Evolutionary conservation across 2,329 filamentous ascomycete species (phyloP), one percentile per base, ranked within the genome.

Genomic region (Hansfordia pulvinata): DNA sequence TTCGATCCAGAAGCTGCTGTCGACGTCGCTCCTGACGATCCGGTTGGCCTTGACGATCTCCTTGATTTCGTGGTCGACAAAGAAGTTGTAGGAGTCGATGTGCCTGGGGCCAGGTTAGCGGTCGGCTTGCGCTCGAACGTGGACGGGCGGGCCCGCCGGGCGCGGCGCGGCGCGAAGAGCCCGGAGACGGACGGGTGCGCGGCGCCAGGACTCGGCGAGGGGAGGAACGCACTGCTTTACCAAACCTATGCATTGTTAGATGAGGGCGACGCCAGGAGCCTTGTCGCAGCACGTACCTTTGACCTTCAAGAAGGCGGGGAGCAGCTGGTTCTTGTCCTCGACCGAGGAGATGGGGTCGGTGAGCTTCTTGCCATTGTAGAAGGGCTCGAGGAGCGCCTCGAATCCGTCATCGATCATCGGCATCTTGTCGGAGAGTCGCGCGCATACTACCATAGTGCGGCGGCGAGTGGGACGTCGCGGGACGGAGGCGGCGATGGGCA

Each of bases 51-150:
- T 76, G 38, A 98, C 79, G 41, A 98, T 98, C 43, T 94, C 86
- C 57, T 93, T 93, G 51, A 98, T 76, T 49, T 96, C 86, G 30
- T 92, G 80, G 41, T 98, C 84, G 39, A 94, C 80, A 43, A 98
- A 96, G 57, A 90, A 93, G 57, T 98, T 94, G 65, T 92, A 98
- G 14, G 90, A 96, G 59, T 98, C 92, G 47, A 93, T 88, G 52
- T 94, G 86, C 42, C 64, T 65, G 22, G 6, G 8, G 9, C 22
- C n/a, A 19, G 18, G 18, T 19, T n/a, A 8, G n/a, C n/a, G n/a
- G n/a, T n/a, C n/a, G n/a, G n/a, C n/a, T n/a, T n/a, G n/a, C n/a
- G n/a, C n/a, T n/a, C n/a, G n/a, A n/a, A n/a, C n/a, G n/a, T n/a
- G n/a, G n/a, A n/a, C n/a, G n/a, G n/a, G n/a, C n/a, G n/a, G n/a